Evolutionary conservation across 164 flowering plant species (phyloP).

Genomic region (Berberis vulgaris): DNA sequence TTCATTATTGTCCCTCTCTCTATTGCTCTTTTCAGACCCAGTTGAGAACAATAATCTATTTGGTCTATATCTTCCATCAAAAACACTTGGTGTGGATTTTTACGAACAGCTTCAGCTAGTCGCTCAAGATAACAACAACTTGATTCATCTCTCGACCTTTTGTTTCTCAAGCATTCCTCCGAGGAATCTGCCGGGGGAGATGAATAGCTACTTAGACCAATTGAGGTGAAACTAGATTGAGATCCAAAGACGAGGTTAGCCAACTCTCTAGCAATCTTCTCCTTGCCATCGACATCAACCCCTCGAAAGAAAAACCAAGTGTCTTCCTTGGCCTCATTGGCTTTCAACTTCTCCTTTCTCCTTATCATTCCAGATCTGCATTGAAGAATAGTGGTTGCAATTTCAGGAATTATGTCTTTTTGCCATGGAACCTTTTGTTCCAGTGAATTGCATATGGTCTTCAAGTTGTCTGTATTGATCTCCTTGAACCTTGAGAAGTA

Average conservation of each 20-base stretch:
- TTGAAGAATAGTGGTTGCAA: slow-evolving; percentile 52
- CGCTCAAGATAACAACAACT: slow-evolving; percentile 54
- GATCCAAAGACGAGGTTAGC: slow-evolving; percentile 75
- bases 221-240: slow-evolving; percentile 33
- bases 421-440: slow-evolving; percentile 83
- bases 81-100: slow-evolving; percentile 72
- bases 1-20: slow-evolving; percentile 52
- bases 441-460: slow-evolving; percentile 49
- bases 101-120: slow-evolving; percentile 45
- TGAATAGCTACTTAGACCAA: slow-evolving; percentile 58
- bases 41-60: slow-evolving; percentile 54
- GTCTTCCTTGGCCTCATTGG: slow-evolving; percentile 46
- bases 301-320: slow-evolving; percentile 92
- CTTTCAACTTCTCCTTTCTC: slow-evolving; percentile 33
- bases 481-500: slow-evolving; percentile 44
- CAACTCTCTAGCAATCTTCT: slow-evolving; percentile 61
- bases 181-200: slow-evolving; percentile 52
- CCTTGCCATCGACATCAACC: slow-evolving; percentile 54
- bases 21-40: slow-evolving; percentile 64
- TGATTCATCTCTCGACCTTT: slow-evolving; percentile 66
- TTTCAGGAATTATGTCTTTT: slow-evolving; percentile 55
- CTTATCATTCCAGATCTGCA: slow-evolving; percentile 69
- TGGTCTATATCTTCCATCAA: slow-evolving; percentile 71
- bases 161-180: slow-evolving; percentile 40
- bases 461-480: slow-evolving; percentile 52